Evolutionary conservation across 495 filamentous ascomycete genomes (phyloP).

Genomic region (Astrothelium subdiscretum): DNA sequence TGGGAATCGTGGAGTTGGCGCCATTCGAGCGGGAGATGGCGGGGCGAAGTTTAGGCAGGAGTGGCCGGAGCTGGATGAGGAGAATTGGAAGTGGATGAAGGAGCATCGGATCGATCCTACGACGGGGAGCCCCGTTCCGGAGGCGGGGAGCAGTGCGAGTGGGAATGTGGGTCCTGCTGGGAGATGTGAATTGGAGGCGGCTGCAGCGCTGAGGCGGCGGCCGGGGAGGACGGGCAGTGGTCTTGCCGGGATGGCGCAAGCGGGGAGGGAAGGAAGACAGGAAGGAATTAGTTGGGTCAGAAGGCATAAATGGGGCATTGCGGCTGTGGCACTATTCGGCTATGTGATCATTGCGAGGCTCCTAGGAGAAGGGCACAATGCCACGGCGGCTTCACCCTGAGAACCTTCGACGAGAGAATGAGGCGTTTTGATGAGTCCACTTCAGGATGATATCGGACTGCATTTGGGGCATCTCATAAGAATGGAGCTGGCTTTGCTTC

Average conservation of each 20-base stretch:
- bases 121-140: constrained; percentile 60
- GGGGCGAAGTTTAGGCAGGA: constrained; percentile 79
- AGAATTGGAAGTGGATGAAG: constrained; percentile 91
- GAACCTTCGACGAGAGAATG: neutral
- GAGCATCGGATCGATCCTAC: constrained; percentile 67
- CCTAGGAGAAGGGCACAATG: constrained; percentile 41
- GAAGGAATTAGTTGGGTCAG: constrained; percentile 71
- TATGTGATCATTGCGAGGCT: constrained; percentile 75
- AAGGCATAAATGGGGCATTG: constrained; percentile 63
- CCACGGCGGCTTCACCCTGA: neutral
- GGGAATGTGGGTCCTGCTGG: constrained; percentile 73
- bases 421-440: neutral
- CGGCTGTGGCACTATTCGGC: constrained; percentile 53
- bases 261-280: constrained; percentile 38
- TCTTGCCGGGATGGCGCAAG: constrained; percentile 44
- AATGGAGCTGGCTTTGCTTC: neutral
- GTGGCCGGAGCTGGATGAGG: constrained; percentile 81
- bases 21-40: constrained; percentile 74
- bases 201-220: constrained; percentile 74
- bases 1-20: constrained; percentile 42
- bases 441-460: neutral
- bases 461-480: neutral
- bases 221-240: constrained; percentile 62
- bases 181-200: constrained; percentile 57
- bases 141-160: constrained; percentile 52